Conservation (phyloP, 768 basidiomycete species). For the Dentipellis sp. region DNA sequence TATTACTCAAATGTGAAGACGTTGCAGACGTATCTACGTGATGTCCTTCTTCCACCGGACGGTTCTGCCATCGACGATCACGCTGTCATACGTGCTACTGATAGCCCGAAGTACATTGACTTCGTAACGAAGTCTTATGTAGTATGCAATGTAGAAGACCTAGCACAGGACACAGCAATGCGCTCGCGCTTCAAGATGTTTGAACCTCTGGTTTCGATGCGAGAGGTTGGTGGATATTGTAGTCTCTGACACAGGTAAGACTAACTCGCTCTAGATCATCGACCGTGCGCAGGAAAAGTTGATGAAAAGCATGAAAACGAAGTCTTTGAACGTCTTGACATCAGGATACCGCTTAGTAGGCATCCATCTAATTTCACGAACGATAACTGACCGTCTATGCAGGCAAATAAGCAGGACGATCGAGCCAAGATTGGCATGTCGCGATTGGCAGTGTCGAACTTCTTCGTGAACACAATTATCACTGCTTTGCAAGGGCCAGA, state of each 20-base stretch:
- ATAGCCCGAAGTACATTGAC: background rate
- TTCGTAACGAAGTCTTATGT: background rate
- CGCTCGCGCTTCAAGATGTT: background rate
- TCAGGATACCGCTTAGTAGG: slow-evolving; percentile 55
- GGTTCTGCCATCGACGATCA: background rate
- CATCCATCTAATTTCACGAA: background rate
- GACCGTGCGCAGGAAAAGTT: slow-evolving; percentile 51
- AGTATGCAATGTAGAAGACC: background rate
- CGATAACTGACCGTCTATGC: background rate
- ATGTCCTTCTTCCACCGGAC: background rate
- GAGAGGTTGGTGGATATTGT: background rate
- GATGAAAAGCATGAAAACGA: slow-evolving; percentile 22
- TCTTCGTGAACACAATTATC: slow-evolving; percentile 67
- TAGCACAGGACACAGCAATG: background rate
- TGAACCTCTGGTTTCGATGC: background rate
- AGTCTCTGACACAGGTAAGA: background rate
- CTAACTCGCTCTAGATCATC: slow-evolving; percentile 38
- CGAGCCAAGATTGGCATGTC: slow-evolving; percentile 28
- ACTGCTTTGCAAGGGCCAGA: slow-evolving; percentile 53
- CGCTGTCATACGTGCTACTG: background rate
- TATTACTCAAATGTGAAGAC: background rate
- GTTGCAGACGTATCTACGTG: background rate
- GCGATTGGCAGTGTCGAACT: slow-evolving; percentile 42
- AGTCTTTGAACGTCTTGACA: slow-evolving; percentile 51
- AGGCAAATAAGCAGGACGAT: slow-evolving; percentile 5